These are phyloP conservation scores for Pezicula carpinea DNA, from an alignment of 2,329 filamentous ascomycete genomes.

Conservation along the genomic window DNA sequence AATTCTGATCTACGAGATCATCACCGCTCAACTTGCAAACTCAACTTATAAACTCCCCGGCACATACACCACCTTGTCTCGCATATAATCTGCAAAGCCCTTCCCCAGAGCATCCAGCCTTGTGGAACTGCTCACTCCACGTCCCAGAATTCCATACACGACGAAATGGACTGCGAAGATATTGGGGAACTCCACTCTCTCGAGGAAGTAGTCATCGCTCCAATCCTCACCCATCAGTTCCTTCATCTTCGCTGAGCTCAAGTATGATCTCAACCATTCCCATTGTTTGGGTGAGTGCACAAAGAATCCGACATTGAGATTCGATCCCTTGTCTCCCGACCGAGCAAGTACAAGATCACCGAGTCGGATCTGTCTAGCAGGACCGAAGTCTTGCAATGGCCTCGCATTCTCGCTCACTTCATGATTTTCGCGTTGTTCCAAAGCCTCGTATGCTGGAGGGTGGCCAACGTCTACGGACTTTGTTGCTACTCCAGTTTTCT, in stretches of 20 bases:
- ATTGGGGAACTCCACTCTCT: constrained; percentile 15
- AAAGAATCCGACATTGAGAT: constrained; percentile 36
- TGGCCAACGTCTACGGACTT: constrained; percentile 16
- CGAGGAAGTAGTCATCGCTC: constrained; percentile 24
- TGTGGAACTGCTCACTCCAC: constrained; percentile 22
- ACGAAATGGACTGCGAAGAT: constrained; percentile 22
- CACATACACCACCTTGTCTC: constrained; percentile 12
- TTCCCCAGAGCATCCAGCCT: constrained; percentile 19
- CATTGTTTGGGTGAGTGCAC: constrained; percentile 34
- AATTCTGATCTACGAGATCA: too few species aligned
- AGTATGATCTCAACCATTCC: constrained; percentile 31
- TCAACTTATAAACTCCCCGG: constrained; percentile 6
- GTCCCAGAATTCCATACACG: constrained; percentile 31
- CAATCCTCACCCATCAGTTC: constrained; percentile 22
- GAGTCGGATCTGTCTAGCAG: constrained; percentile 11
- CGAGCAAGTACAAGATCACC: constrained; percentile 13
- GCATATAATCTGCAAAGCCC: constrained; percentile 15
- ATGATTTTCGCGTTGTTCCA: constrained; percentile 22
- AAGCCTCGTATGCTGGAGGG: constrained; percentile 22
- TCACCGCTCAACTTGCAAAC: not conserved
- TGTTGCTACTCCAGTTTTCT: constrained; percentile 12
- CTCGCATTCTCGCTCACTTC: constrained; percentile 7
- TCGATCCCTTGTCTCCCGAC: constrained; percentile 33
- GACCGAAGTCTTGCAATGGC: constrained; percentile 14
- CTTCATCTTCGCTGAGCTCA: constrained; percentile 17